Percentiles rank a stretch among this genome's conserved stretches.
Evolutionary conservation across 2,329 filamentous ascomycete genomes (phyloP).

Genomic region (Xylariaceae sp.): DNA sequence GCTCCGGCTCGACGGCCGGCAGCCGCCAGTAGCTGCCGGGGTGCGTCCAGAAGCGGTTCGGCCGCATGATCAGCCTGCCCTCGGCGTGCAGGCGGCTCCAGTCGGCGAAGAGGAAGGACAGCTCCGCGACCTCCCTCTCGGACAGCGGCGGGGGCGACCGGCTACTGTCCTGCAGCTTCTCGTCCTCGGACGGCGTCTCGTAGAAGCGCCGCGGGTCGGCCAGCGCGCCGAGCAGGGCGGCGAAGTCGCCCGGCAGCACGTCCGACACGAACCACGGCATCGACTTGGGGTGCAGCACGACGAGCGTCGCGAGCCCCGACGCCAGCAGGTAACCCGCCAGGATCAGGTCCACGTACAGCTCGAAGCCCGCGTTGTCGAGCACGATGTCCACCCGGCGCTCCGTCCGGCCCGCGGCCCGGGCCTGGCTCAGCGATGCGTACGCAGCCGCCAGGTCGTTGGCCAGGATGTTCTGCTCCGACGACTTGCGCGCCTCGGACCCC

Average conservation of each 20-base stretch:
- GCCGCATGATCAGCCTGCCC: slow-evolving; percentile 73
- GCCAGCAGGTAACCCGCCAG: slow-evolving; percentile 85
- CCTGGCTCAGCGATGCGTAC: slow-evolving; percentile 60
- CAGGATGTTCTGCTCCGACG: slow-evolving; percentile 83
- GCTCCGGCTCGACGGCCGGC: slow-evolving; percentile 56
- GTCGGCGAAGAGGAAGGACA: slow-evolving; percentile 72
- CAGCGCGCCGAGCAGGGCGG: slow-evolving; percentile 72
- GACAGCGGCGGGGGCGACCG: slow-evolving; percentile 56
- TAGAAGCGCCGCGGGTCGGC: slow-evolving; percentile 73
- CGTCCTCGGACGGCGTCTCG: slow-evolving; percentile 63
- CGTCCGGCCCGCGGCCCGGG: slow-evolving; percentile 53
- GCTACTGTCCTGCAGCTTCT: slow-evolving; percentile 45
- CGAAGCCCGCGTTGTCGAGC: slow-evolving; percentile 94
- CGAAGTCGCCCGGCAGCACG: slow-evolving; percentile 80
- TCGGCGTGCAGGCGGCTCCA: slow-evolving; percentile 77
- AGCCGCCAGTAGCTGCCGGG: slow-evolving; percentile 84
- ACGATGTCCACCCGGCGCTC: slow-evolving; percentile 86
- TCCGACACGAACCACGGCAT: slow-evolving; percentile 99
- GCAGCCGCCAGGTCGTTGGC: slow-evolving; percentile 73
- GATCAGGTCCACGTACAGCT: slow-evolving; percentile 91
- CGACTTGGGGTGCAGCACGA: slow-evolving; percentile 87
- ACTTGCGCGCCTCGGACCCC: slow-evolving; percentile 77
- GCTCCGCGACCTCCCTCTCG: slow-evolving; percentile 56
- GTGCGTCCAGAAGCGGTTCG: slow-evolving; percentile 88
- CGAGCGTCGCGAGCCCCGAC: slow-evolving; percentile 72